Conservation (phyloP, 2,329 filamentous ascomycete species). For the Ceratocystis ficicola region DNA sequence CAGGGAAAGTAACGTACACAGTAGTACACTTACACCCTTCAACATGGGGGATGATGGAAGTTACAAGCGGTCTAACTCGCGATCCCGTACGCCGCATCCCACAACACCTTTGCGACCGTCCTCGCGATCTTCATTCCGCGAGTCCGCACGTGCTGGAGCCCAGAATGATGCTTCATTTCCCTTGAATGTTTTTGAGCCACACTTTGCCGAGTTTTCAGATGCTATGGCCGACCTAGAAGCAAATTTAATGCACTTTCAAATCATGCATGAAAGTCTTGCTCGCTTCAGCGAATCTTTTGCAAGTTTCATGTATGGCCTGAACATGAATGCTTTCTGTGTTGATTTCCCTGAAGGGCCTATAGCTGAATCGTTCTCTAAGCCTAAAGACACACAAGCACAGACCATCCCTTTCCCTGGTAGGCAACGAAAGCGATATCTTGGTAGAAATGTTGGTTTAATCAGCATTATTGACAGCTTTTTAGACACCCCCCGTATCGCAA, state of each 20-base stretch:
- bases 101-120: constrained; percentile 86
- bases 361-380: constrained; percentile 64
- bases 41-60: constrained; percentile 25
- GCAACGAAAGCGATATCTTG: too few relatives aligned
- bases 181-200: constrained; percentile 72
- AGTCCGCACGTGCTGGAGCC: constrained; percentile 49
- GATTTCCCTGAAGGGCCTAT: constrained; percentile 93
- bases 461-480: constrained; percentile 15
- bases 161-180: constrained; percentile 48
- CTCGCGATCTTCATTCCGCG: constrained; percentile 77
- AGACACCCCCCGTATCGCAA: constrained; percentile 21
- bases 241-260: constrained; percentile 92
- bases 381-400: constrained; percentile 41
- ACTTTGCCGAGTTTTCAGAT: constrained; percentile 86
- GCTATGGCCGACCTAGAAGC: constrained; percentile 91
- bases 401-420: constrained; percentile 14
- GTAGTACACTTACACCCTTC: neutral
- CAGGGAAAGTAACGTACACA: neutral
- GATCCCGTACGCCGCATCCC: constrained; percentile 58
- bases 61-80: constrained; percentile 42
- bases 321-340: constrained; percentile 98
- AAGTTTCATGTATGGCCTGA: constrained; percentile 86
- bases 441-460: neutral
- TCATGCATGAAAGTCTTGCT: constrained; percentile 89
- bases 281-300: constrained; percentile 95